Base-by-base conservation (phyloP, 495 filamentous ascomycete genomes). In the Echria macrotheca region DNA sequence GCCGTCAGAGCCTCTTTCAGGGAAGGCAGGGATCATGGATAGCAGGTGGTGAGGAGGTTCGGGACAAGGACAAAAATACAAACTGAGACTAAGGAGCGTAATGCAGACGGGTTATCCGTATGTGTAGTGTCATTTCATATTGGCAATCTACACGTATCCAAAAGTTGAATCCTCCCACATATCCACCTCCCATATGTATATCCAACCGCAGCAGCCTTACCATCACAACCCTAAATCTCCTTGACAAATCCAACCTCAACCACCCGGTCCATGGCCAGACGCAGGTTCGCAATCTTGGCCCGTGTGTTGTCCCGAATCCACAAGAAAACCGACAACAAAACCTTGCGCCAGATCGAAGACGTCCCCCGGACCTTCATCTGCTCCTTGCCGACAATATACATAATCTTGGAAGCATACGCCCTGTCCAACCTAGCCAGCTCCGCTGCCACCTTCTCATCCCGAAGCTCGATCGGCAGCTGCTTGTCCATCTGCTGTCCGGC, bases 341-440 rank as follows among this genome's bases (percentile, higher is more conserved):
- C 18, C 33, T 58, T 71, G 10, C 81, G 66, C 24, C 69, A 41
- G 26, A 74, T 57, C 22, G 74, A 69, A 18, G 69, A 72, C 5
- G 63, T 66, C 5, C 49, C 32, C 39, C 64, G 66, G 52, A 87
- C 72, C 15, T 67, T 67, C 74, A 89, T 75, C 67, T 86, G 76
- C 53, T 87, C 84, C 59, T 88, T 89, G 12, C 85, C 85, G 12
- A 87, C 70, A 17, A 89, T 73, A 55, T 88, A 87, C 29, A 85
- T 61, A 24, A 84, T 72, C 54, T 83, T 81, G 22, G 70, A 70
- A n/a, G 72, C 70, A 48, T 75, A 84, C 1, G 82, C 82, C 0
- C 66, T 57, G 18, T 84, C 75, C 0, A 88, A 62, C 4, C 68
- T 61, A 0, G 69, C 74, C 1, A 82, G 58, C 25, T 77, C 72